These are phyloP conservation scores for Xerocomus minutiporus DNA, from an alignment of 1,284 basidiomycete genomes.

Conservation along the genomic window DNA sequence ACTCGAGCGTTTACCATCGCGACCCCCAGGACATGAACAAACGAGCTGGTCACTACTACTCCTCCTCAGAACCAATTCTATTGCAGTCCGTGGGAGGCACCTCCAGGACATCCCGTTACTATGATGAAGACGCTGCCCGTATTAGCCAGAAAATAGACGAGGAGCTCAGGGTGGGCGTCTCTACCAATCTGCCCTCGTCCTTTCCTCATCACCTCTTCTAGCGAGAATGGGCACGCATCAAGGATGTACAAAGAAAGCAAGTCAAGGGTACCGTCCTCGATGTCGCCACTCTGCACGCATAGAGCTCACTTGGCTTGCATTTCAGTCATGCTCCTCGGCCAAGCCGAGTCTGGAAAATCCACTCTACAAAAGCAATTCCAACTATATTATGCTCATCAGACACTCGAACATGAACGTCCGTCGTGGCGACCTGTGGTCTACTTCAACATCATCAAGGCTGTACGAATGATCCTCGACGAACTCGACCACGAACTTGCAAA, in stretches of 20 bases:
- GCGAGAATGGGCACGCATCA: slow-evolving; percentile 53
- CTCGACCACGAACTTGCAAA: slow-evolving; percentile 55
- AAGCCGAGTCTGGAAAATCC: slow-evolving; percentile 77
- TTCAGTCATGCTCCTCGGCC: slow-evolving; percentile 64
- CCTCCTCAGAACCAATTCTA: slow-evolving; percentile 29
- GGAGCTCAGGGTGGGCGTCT: slow-evolving; percentile 52
- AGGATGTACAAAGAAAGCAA: slow-evolving; percentile 48
- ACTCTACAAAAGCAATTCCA: slow-evolving; percentile 80
- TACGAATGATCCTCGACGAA: slow-evolving; percentile 70
- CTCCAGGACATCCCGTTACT: slow-evolving; percentile 32
- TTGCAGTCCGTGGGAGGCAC: slow-evolving; percentile 32
- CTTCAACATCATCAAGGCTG: slow-evolving; percentile 74
- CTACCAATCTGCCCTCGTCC: not conserved
- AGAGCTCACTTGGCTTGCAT: slow-evolving; percentile 8
- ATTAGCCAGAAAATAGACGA: slow-evolving; percentile 68
- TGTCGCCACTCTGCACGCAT: not conserved
- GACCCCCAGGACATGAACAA: slow-evolving; percentile 25
- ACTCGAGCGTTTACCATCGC: slow-evolving; percentile 17
- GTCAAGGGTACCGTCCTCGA: slow-evolving; percentile 55
- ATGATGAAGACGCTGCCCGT: slow-evolving; percentile 47
- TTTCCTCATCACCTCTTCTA: slow-evolving; percentile 23
- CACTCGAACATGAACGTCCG: slow-evolving; percentile 64
- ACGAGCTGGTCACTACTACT: slow-evolving; percentile 29
- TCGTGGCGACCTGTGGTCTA: slow-evolving; percentile 76
- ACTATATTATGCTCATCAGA: slow-evolving; percentile 66